Evolutionary conservation across 2,329 filamentous ascomycete species (phyloP).

Genomic region (Pleurostoma richardsiae): DNA sequence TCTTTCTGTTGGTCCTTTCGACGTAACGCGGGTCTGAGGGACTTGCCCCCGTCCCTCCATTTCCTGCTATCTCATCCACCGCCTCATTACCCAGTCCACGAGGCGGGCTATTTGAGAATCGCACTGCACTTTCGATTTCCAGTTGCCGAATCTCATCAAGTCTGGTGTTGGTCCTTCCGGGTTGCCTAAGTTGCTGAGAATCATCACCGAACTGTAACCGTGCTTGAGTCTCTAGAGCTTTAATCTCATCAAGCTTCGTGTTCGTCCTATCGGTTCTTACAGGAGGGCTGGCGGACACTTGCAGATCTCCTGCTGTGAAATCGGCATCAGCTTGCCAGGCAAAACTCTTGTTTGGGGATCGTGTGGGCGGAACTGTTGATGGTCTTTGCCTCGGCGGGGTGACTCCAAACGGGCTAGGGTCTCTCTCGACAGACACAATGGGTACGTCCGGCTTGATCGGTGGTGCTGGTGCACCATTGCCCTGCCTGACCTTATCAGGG

Average conservation of each 20-base stretch:
- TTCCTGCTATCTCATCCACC: not conserved
- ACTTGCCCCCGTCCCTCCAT: not conserved
- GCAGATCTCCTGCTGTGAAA: constrained; percentile 51
- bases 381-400: constrained; percentile 12
- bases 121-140: constrained; percentile 6
- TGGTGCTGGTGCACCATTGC: constrained; percentile 2
- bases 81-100: not conserved
- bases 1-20: constrained; percentile 29
- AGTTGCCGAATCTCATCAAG: constrained; percentile 11
- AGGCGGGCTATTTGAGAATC: not conserved
- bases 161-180: constrained; percentile 7
- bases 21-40: not conserved
- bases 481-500: constrained; percentile 8
- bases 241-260: constrained; percentile 27
- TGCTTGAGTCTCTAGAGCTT: constrained; percentile 25
- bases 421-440: constrained; percentile 24
- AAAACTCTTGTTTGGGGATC: constrained; percentile 46
- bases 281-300: constrained; percentile 51
- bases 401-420: not conserved
- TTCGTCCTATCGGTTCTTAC: constrained; percentile 32
- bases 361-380: constrained; percentile 12
- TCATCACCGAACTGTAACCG: constrained; percentile 10
- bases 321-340: constrained; percentile 54
- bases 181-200: not conserved
- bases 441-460: constrained; percentile 18